These are phyloP conservation scores for Pseudonitzschia delicatissima DNA, from an alignment of 108 stramenopile genomes.

Conservation along the genomic window DNA sequence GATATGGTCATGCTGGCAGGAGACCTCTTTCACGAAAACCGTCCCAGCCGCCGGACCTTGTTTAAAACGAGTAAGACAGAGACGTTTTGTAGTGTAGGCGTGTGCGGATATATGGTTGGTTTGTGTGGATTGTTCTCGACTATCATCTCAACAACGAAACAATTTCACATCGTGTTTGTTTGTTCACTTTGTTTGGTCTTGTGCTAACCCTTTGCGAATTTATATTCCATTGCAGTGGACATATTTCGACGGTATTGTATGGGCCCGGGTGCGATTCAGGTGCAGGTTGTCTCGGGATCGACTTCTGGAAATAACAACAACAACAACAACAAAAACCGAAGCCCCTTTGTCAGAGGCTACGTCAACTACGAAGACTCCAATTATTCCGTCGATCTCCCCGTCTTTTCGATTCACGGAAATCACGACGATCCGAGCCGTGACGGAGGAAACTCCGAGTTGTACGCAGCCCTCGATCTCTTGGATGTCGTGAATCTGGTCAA, in stretches of 20 bases:
- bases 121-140: background rate
- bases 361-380: conserved; percentile 93
- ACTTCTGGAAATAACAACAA: conserved; percentile 10
- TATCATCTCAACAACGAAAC: background rate
- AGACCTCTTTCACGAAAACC: conserved; percentile 98
- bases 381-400: conserved; percentile 90
- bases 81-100: no score
- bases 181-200: background rate
- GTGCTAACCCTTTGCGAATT: background rate
- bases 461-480: conserved; percentile 91
- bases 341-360: conserved; percentile 22
- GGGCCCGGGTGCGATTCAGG: conserved; percentile 80
- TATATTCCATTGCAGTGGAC: conserved; percentile 42
- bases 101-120: no score
- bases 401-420: conserved; percentile 98
- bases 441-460: conserved; percentile 55
- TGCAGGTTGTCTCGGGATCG: conserved; percentile 68
- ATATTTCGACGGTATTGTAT: conserved; percentile 90
- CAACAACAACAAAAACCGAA: background rate
- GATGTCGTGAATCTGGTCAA: conserved; percentile 88
- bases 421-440: conserved; percentile 96
- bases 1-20: conserved; percentile 94
- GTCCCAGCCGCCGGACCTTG: conserved; percentile 87
- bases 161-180: background rate
- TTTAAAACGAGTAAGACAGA: conserved; percentile 59